These are phyloP conservation scores for Diaporthe citrichinensis DNA, from an alignment of 2,329 filamentous ascomycete genomes.

Conservation along the genomic window DNA sequence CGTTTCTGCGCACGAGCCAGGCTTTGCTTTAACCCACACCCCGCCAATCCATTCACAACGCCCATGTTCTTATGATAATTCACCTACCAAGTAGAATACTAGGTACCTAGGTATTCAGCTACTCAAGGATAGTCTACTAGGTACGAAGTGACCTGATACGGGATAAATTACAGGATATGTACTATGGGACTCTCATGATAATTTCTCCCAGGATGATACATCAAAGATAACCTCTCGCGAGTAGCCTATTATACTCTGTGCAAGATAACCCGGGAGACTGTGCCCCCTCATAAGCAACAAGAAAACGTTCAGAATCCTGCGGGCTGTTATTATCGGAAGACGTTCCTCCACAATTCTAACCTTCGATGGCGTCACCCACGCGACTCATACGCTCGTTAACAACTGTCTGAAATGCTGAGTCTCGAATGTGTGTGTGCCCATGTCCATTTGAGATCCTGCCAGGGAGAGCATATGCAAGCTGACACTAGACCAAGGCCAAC, in stretches of 20 bases:
- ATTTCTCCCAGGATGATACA: background rate
- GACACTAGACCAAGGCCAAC: conserved; percentile 3
- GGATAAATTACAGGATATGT: background rate
- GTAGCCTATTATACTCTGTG: background rate
- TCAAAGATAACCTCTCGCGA: background rate
- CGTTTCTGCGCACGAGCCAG: conserved; percentile 21
- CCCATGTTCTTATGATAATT: background rate
- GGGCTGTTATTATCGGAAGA: background rate
- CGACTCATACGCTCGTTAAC: no score
- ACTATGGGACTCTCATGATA: no score
- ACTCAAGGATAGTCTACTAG: no score
- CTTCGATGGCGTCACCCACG: background rate
- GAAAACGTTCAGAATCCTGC: background rate
- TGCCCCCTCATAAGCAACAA: background rate
- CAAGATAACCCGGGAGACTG: background rate
- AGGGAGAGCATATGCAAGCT: background rate
- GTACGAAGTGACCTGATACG: background rate
- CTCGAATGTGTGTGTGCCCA: background rate
- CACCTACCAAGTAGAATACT: no score
- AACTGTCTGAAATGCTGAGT: background rate
- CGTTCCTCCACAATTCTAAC: background rate
- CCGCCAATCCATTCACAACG: background rate
- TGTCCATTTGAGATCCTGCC: background rate
- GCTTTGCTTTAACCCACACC: background rate
- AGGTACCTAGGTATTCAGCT: no score